Evolutionary conservation across 345 rosid species (phyloP).

Genomic region (Erucastrum elatum): DNA sequence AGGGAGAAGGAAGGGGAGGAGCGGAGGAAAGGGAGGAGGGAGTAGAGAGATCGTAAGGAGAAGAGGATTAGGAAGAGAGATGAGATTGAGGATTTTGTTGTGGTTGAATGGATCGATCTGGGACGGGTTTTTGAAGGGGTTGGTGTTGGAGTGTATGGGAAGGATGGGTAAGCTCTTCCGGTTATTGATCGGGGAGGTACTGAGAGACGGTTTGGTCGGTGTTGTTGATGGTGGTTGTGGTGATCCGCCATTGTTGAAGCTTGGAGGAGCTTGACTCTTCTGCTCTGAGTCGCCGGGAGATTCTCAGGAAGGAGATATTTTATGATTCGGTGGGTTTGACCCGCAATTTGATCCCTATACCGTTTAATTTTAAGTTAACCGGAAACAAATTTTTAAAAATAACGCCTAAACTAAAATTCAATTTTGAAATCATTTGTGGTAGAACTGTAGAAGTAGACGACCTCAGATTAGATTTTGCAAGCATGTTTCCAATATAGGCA

Average conservation of each 20-base stretch:
- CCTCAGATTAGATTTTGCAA: no score
- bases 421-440: not conserved
- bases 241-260: conserved; percentile 56
- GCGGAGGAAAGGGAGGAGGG: conserved; percentile 49
- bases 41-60: conserved; percentile 35
- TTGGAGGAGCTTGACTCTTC: conserved; percentile 4
- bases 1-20: conserved; percentile 60
- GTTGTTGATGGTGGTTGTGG: conserved; percentile 48
- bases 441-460: not conserved
- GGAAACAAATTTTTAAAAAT: not conserved
- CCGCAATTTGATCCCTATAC: not conserved
- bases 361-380: not conserved
- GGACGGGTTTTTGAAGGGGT: conserved; percentile 68
- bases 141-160: conserved; percentile 66
- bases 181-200: conserved; percentile 48
- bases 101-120: conserved; percentile 34
- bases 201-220: conserved; percentile 72
- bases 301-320: not conserved
- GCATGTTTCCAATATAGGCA: no score
- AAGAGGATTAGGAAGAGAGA: conserved; percentile 41
- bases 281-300: conserved; percentile 20
- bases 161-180: conserved; percentile 47
- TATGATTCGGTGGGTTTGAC: conserved; percentile 13
- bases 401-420: not conserved
- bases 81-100: conserved; percentile 34